These are phyloP conservation scores for Saturnispora galanensis DNA, from an alignment of 805 yeast genomes.

Conservation along the genomic window DNA sequence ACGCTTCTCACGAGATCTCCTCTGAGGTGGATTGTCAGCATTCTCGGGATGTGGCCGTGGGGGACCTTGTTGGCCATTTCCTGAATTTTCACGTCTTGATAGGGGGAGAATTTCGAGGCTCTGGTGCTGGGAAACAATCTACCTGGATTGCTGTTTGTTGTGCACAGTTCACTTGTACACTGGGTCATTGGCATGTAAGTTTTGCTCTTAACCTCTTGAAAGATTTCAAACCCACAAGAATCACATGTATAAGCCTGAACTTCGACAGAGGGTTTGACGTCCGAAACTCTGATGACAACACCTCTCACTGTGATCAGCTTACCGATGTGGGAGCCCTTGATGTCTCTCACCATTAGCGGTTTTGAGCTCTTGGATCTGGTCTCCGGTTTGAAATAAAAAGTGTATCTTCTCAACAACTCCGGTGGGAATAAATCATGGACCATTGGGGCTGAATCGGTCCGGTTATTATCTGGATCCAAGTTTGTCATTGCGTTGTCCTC, in stretches of 20 bases:
- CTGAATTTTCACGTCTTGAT: slow-evolving; percentile 92
- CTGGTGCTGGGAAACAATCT: slow-evolving; percentile 86
- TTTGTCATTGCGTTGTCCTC: slow-evolving; percentile 46
- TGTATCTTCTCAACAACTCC: slow-evolving; percentile 76
- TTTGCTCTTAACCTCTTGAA: slow-evolving; percentile 84
- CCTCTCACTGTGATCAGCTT: slow-evolving; percentile 86
- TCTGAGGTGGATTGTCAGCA: slow-evolving; percentile 75
- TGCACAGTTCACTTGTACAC: slow-evolving; percentile 77
- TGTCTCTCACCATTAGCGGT: slow-evolving; percentile 80
- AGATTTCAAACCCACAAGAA: slow-evolving; percentile 91
- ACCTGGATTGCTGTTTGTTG: slow-evolving; percentile 72
- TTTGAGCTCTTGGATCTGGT: slow-evolving; percentile 35
- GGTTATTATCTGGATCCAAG: slow-evolving; percentile 20
- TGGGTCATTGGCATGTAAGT: slow-evolving; percentile 81
- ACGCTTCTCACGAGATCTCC: slow-evolving; percentile 83
- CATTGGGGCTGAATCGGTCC: slow-evolving; percentile 15
- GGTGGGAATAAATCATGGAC: slow-evolving; percentile 64
- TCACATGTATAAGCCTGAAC: slow-evolving; percentile 97
- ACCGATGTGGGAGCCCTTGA: slow-evolving; percentile 77
- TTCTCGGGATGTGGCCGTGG: slow-evolving; percentile 93
- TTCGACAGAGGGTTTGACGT: slow-evolving; percentile 84
- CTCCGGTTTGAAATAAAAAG: slow-evolving; percentile 77
- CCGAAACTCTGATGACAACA: slow-evolving; percentile 89
- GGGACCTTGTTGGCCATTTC: slow-evolving; percentile 96
- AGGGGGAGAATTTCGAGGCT: slow-evolving; percentile 90